phyloP scores from a whole-genome alignment of 805 yeast genomes.

The Grigorovia humatica region DNA sequence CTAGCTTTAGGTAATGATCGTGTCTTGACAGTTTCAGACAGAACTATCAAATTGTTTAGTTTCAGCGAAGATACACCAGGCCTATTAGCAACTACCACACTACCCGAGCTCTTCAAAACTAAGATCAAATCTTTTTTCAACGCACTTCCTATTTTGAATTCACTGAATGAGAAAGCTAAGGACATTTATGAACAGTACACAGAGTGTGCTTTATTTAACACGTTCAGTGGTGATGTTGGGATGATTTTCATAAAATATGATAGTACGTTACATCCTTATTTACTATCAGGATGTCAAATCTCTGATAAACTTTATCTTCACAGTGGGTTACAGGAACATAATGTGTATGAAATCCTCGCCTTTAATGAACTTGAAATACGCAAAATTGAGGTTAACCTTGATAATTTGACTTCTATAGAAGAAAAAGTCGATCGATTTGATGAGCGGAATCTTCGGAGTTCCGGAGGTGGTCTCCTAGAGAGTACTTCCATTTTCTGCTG shows the following conservation, averaged over 20 bases:
- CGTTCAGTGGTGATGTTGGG: not conserved
- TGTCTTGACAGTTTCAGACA: not conserved
- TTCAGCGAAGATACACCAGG: not conserved
- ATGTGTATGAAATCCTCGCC: not conserved
- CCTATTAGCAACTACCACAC: too few species aligned
- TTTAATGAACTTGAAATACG: not conserved
- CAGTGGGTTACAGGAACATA: not conserved
- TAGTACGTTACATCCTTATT: not conserved
- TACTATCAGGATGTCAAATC: not conserved
- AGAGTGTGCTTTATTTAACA: not conserved
- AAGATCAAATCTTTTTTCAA: not conserved
- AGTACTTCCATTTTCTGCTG: not conserved
- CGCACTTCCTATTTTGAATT: not conserved
- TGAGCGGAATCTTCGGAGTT: not conserved
- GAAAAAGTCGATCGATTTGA: too few species aligned
- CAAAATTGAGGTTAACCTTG: too few species aligned
- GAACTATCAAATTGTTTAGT: not conserved
- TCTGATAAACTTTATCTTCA: not conserved
- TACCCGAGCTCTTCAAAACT: not conserved
- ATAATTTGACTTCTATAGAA: not conserved
- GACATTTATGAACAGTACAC: not conserved
- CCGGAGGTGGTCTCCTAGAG: not conserved
- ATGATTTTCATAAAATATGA: not conserved
- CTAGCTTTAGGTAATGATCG: not conserved
- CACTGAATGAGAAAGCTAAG: not conserved